These are phyloP conservation scores for Dacryopinax primogenitus DNA, from an alignment of 768 basidiomycete genomes.

Conservation along the genomic window DNA sequence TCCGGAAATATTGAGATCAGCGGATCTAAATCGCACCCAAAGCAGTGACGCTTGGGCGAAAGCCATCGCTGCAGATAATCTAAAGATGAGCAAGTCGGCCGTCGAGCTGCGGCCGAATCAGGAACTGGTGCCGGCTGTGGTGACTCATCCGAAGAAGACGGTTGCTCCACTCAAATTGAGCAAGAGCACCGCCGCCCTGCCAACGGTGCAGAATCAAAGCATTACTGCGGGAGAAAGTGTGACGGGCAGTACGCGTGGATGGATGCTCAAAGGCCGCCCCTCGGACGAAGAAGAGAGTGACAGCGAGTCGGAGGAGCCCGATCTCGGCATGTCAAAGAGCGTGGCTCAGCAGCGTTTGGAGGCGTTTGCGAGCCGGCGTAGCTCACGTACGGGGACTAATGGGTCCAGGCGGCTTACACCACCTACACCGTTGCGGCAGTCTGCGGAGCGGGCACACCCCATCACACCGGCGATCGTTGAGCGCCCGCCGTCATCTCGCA, in stretches of 20 bases:
- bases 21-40: constrained; percentile 46
- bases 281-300: constrained; percentile 18
- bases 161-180: constrained; percentile 32
- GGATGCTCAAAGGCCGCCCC: constrained; percentile 15
- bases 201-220: constrained; percentile 23
- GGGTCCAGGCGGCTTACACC: not conserved
- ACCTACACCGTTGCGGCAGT: constrained; percentile 11
- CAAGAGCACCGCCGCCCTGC: constrained; percentile 48
- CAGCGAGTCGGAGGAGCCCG: constrained; percentile 19
- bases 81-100: constrained; percentile 23
- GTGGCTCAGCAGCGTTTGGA: constrained; percentile 19
- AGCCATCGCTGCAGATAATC: constrained; percentile 18
- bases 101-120: not conserved
- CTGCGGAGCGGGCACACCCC: not conserved
- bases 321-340: constrained; percentile 16
- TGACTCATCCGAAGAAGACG: constrained; percentile 11
- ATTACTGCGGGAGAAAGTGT: not conserved
- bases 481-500: constrained; percentile 6
- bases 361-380: constrained; percentile 12
- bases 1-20: constrained; percentile 43
- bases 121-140: not conserved
- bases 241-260: constrained; percentile 15
- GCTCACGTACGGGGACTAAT: not conserved
- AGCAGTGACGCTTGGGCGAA: constrained; percentile 33
- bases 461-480: not conserved